Conservation (phyloP, 2,329 filamentous ascomycete species). For the Claviceps monticola region DNA sequence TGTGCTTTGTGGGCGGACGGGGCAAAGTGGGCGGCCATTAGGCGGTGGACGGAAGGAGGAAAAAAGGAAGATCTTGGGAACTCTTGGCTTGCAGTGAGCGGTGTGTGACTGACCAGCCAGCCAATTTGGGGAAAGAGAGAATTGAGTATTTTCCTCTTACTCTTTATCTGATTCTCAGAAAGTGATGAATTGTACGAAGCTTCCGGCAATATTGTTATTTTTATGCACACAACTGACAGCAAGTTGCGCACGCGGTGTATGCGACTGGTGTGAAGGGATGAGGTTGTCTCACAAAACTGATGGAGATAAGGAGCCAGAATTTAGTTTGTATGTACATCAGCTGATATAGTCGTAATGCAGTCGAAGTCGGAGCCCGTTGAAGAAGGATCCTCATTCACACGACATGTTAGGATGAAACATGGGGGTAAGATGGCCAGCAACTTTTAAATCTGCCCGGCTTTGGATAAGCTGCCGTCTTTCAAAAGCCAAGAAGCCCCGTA, state of each 20-base stretch:
- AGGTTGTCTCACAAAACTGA: background rate
- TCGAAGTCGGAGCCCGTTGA: background rate
- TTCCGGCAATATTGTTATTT: background rate
- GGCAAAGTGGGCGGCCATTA: background rate
- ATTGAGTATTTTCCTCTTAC: background rate
- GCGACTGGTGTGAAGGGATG: background rate
- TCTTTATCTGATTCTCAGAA: background rate
- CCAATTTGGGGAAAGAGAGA: background rate
- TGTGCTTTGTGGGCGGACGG: background rate
- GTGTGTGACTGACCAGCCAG: no score
- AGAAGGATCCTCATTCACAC: background rate
- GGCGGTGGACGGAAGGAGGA: background rate
- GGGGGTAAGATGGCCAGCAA: background rate
- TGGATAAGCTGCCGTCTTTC: background rate
- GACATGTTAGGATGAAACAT: background rate
- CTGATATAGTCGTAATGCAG: background rate
- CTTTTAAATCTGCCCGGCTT: background rate
- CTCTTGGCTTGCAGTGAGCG: conserved; percentile 35
- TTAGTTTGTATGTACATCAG: background rate
- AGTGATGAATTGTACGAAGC: background rate
- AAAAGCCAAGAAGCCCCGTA: background rate
- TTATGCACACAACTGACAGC: background rate
- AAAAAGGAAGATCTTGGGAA: conserved; percentile 31
- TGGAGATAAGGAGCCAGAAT: background rate
- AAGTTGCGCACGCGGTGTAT: background rate